Conservation (phyloP, 129 eudicot species). For the Rutidosis leptorrhynchoides region DNA sequence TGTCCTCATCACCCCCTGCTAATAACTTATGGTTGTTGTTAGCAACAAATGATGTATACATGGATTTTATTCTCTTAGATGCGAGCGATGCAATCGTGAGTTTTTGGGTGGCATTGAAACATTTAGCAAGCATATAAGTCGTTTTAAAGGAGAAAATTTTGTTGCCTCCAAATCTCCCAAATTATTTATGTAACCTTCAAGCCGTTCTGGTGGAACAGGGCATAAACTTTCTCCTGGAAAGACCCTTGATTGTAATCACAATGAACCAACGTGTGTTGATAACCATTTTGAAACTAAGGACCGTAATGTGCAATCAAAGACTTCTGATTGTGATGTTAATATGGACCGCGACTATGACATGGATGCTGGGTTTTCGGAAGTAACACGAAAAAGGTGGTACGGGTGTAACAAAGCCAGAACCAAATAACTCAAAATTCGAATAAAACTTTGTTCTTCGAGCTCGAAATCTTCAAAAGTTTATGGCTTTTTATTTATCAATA, state of each 20-base stretch:
- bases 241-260: constrained; percentile 33
- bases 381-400: too few species aligned
- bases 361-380: constrained; percentile 58
- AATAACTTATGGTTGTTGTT: constrained; percentile 49
- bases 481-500: too few species aligned
- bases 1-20: too few species aligned
- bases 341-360: constrained; percentile 42
- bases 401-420: too few species aligned
- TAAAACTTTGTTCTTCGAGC: too few species aligned
- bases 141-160: constrained; percentile 48
- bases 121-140: constrained; percentile 35
- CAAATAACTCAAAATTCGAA: too few species aligned
- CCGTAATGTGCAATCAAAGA: constrained; percentile 28
- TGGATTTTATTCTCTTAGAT: constrained; percentile 79
- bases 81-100: constrained; percentile 64
- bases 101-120: constrained; percentile 45
- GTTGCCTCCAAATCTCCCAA: constrained; percentile 55
- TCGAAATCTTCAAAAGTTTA: too few species aligned
- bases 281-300: too few species aligned
- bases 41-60: constrained; percentile 69
- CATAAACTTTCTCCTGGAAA: constrained; percentile 48
- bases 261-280: constrained; percentile 33
- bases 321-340: constrained; percentile 34
- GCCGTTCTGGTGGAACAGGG: constrained; percentile 51
- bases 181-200: constrained; percentile 60